These are phyloP conservation scores for Pseudophaeomoniella oleicola DNA, from an alignment of 2,329 filamentous ascomycete species.

Conservation along the genomic window DNA sequence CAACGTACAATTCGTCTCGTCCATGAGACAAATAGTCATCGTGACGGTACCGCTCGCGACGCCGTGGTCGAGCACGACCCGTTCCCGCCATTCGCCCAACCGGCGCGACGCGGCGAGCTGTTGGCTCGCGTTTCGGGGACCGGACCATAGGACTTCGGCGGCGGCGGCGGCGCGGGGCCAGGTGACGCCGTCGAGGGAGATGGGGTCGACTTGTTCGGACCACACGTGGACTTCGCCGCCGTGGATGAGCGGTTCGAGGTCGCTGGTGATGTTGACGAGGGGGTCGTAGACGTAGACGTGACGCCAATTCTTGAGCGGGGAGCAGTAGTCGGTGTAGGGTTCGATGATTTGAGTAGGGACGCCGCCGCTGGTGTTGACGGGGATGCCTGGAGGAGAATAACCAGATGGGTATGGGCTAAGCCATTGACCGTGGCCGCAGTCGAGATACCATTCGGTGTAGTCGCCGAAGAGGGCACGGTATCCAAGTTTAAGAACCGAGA, in stretches of 20 bases:
- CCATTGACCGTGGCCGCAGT: slow-evolving; percentile 13
- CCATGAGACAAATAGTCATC: slow-evolving; percentile 59
- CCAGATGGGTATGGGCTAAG: slow-evolving; percentile 11
- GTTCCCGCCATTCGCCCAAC: slow-evolving; percentile 61
- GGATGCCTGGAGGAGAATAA: slow-evolving; percentile 10
- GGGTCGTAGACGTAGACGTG: slow-evolving; percentile 72
- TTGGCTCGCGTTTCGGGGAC: slow-evolving; percentile 19
- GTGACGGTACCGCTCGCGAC: slow-evolving; percentile 52
- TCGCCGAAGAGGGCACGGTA: slow-evolving; percentile 17
- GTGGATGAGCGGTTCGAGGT: slow-evolving; percentile 52
- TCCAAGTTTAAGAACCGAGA: slow-evolving; percentile 13
- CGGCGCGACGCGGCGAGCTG: slow-evolving; percentile 49
- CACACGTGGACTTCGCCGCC: slow-evolving; percentile 74
- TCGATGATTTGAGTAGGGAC: slow-evolving; percentile 7
- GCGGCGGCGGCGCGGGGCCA: slow-evolving; percentile 44
- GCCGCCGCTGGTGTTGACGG: slow-evolving; percentile 9
- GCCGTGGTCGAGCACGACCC: slow-evolving; percentile 50
- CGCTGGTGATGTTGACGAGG: slow-evolving; percentile 43
- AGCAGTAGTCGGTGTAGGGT: slow-evolving; percentile 71
- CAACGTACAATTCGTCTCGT: slow-evolving; percentile 6
- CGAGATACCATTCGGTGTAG: slow-evolving; percentile 14
- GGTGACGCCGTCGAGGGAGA: slow-evolving; percentile 57
- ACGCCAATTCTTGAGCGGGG: slow-evolving; percentile 67
- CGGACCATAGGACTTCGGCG: slow-evolving; percentile 41
- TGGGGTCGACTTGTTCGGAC: slow-evolving; percentile 61